Evolutionary conservation across 163 green algal species (phyloP).

Genomic region (Scenedesmus sp.): DNA sequence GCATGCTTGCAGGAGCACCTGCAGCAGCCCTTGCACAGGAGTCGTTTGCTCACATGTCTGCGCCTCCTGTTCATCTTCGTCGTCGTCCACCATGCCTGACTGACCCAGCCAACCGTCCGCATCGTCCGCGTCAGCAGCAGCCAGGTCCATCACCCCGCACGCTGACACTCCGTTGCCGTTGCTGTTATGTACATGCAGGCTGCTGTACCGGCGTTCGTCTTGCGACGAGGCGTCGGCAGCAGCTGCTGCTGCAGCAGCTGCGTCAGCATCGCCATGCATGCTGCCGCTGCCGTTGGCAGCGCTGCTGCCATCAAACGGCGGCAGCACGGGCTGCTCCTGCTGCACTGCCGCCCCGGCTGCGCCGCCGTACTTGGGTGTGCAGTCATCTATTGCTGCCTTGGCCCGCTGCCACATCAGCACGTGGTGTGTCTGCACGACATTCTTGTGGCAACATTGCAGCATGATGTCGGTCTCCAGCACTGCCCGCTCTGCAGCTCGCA

Average conservation of each 20-base stretch:
- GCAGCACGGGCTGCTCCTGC: background rate
- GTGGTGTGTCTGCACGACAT: constrained; percentile 8
- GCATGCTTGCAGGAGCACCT: background rate
- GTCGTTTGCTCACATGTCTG: background rate
- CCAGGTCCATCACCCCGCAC: background rate
- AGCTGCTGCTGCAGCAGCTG: background rate
- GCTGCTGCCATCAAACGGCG: background rate
- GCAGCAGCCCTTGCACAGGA: no score
- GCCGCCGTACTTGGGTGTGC: background rate
- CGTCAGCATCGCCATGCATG: background rate
- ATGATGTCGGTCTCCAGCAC: background rate
- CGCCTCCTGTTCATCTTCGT: background rate
- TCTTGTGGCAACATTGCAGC: constrained; percentile 5
- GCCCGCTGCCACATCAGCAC: constrained; percentile 1
- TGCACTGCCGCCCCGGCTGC: background rate
- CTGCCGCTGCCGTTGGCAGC: background rate
- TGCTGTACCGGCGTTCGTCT: background rate
- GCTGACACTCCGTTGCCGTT: background rate
- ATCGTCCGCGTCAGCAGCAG: background rate
- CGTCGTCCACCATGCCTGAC: background rate
- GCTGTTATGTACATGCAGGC: background rate
- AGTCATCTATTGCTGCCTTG: background rate
- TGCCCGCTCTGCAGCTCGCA: background rate
- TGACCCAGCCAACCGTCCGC: background rate
- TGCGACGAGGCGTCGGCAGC: background rate